Evolutionary conservation across 345 rosid genomes (phyloP).

Genomic region (Capsella bursapastoris): DNA sequence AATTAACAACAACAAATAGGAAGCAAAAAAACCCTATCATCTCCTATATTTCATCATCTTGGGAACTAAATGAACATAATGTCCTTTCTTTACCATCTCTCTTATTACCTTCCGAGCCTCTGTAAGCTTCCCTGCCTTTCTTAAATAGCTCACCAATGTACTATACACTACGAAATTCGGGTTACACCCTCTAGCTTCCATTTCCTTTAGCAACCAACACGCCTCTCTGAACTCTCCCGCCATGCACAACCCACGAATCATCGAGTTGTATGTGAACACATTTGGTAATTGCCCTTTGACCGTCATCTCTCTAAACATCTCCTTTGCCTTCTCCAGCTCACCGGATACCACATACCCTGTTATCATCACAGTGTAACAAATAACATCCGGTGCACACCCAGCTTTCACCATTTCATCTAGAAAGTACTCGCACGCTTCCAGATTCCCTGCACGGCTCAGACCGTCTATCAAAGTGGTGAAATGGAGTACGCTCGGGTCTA

Average conservation of each 20-base stretch:
- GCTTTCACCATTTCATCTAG: slow-evolving; percentile 70
- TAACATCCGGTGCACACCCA: slow-evolving; percentile 78
- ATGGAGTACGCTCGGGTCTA: slow-evolving; percentile 69
- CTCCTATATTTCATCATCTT: slow-evolving; percentile 59
- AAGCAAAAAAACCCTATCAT: slow-evolving; percentile 39
- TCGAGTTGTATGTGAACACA: slow-evolving; percentile 79
- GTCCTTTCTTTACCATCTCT: slow-evolving; percentile 73
- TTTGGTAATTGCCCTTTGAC: slow-evolving; percentile 72
- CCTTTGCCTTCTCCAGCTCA: slow-evolving; percentile 72
- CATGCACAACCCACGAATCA: slow-evolving; percentile 86
- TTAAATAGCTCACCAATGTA: slow-evolving; percentile 74
- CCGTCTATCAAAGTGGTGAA: slow-evolving; percentile 93
- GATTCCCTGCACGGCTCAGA: slow-evolving; percentile 81
- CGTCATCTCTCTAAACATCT: slow-evolving; percentile 69
- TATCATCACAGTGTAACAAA: slow-evolving; percentile 85
- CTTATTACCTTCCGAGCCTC: slow-evolving; percentile 74
- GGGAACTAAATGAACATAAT: slow-evolving; percentile 62
- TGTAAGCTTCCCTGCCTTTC: slow-evolving; percentile 73
- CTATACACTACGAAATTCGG: slow-evolving; percentile 88
- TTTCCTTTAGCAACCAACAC: slow-evolving; percentile 71
- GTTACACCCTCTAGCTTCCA: slow-evolving; percentile 83
- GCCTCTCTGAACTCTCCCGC: slow-evolving; percentile 74
- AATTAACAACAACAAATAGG: neutral
- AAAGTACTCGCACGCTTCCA: slow-evolving; percentile 80
- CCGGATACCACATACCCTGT: slow-evolving; percentile 71